A percentile compares a stretch with the other conserved stretches of the same genome.
phyloP scores from a whole-genome alignment of 2,329 filamentous ascomycete genomes.

The Xylariaceae sp. region DNA sequence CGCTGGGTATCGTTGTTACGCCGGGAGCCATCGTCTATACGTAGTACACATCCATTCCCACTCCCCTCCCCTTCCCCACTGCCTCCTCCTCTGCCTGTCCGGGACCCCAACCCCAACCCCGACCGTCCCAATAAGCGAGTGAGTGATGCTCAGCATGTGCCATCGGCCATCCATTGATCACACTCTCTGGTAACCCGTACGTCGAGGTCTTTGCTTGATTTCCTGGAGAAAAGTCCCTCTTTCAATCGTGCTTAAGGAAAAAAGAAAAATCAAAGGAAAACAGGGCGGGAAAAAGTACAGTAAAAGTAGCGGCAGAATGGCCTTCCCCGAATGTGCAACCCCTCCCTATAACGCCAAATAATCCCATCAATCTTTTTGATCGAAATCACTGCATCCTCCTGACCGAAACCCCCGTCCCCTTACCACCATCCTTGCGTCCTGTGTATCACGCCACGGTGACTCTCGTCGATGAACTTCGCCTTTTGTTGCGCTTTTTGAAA shows the following conservation, averaged over 20 bases:
- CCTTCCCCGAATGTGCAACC: not conserved
- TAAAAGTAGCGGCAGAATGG: not conserved
- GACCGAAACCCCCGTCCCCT: not conserved
- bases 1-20: conserved; percentile 17
- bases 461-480: not conserved
- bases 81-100: not conserved
- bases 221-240: not conserved
- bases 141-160: conserved; percentile 5
- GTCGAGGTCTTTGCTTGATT: not conserved
- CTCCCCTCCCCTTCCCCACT: not conserved
- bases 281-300: not conserved
- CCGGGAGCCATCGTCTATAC: conserved; percentile 16
- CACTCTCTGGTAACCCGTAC: not conserved
- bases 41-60: conserved; percentile 11
- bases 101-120: not conserved
- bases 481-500: not conserved
- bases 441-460: not conserved
- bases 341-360: conserved; percentile 7
- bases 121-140: conserved; percentile 12
- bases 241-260: not conserved
- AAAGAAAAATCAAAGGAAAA: too few species aligned
- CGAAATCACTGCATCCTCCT: conserved; percentile 2
- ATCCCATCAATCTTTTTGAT: conserved; percentile 2
- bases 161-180: not conserved
- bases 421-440: not conserved